Evolutionary conservation across 108 stramenopile species (phyloP).

Genomic region (Fragilaria crotonensis): DNA sequence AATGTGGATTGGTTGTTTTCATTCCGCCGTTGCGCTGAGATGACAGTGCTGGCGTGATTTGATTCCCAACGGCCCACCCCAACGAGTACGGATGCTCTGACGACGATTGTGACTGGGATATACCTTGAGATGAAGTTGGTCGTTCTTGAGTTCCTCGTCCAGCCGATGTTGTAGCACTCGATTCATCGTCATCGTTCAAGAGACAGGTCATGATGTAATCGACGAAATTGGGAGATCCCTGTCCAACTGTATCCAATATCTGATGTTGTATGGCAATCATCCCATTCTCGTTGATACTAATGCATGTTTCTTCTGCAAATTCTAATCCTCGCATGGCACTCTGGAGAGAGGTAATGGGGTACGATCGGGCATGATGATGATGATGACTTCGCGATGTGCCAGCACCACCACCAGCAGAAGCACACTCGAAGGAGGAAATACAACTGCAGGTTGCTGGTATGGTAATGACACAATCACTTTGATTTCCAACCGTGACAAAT

Average conservation of each 20-base stretch:
- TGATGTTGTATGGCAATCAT: constrained; percentile 80
- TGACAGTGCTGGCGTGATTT: not conserved
- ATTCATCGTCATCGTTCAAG: constrained; percentile 36
- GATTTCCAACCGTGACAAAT: constrained; percentile 42
- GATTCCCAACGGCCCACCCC: not conserved
- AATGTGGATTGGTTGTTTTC: not conserved
- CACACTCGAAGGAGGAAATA: constrained; percentile 19
- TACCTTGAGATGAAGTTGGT: not conserved
- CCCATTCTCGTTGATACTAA: constrained; percentile 54
- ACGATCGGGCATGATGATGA: constrained; percentile 9
- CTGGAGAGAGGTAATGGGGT: constrained; percentile 36
- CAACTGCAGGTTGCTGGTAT: constrained; percentile 23
- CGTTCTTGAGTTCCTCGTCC: not conserved
- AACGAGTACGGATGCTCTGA: not conserved
- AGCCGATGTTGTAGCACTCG: not conserved
- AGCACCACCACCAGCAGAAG: not conserved
- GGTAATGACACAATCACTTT: constrained; percentile 32
- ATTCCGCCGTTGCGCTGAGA: not conserved
- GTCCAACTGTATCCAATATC: constrained; percentile 23
- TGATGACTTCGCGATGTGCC: constrained; percentile 1
- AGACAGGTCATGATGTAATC: constrained; percentile 61
- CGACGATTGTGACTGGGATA: not conserved
- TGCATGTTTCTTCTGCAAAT: constrained; percentile 55
- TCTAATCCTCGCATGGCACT: constrained; percentile 55
- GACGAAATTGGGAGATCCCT: constrained; percentile 45